These are phyloP conservation scores for Ophiosphaerella narmari DNA, from an alignment of 2,329 filamentous ascomycete species.

Conservation along the genomic window DNA sequence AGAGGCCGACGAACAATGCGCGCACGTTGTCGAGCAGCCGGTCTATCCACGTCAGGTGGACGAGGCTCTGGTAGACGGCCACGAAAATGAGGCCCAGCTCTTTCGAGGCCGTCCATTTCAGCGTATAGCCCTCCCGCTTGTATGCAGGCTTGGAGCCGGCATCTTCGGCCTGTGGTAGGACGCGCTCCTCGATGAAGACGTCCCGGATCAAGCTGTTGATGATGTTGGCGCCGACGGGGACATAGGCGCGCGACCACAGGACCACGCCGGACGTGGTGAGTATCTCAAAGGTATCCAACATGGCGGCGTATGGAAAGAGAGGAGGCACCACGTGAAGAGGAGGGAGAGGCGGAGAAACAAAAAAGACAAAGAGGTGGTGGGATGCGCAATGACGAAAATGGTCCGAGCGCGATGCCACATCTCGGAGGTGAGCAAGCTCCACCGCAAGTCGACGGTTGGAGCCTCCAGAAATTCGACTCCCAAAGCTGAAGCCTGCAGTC, in stretches of 20 bases:
- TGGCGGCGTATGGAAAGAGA: slow-evolving; percentile 45
- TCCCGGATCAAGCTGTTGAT: slow-evolving; percentile 96
- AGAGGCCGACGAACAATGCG: slow-evolving; percentile 87
- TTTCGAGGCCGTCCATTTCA: slow-evolving; percentile 92
- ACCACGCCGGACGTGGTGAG: slow-evolving; percentile 95
- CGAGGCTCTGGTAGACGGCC: slow-evolving; percentile 95
- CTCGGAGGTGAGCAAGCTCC: slow-evolving; percentile 13
- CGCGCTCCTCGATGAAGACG: slow-evolving; percentile 96
- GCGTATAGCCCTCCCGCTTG: slow-evolving; percentile 87
- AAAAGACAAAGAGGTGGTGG: slow-evolving; percentile 11
- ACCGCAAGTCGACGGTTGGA: slow-evolving; percentile 9
- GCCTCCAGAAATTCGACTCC: slow-evolving; percentile 11
- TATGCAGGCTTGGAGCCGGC: slow-evolving; percentile 73
- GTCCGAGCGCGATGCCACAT: slow-evolving; percentile 29
- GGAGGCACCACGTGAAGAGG: neutral
- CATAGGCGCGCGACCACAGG: slow-evolving; percentile 89
- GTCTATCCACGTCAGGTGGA: slow-evolving; percentile 96
- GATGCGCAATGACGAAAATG: slow-evolving; percentile 35
- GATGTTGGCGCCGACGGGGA: slow-evolving; percentile 76
- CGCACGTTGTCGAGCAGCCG: slow-evolving; percentile 94
- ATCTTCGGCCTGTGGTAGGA: slow-evolving; percentile 64
- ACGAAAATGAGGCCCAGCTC: slow-evolving; percentile 96
- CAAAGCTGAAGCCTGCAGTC: slow-evolving; percentile 8
- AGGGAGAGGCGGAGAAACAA: slow-evolving; percentile 2
- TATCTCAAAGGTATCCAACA: slow-evolving; percentile 97